Base-by-base conservation (phyloP, 2,329 filamentous ascomycete genomes). In the Knoxdaviesia proteae region DNA sequence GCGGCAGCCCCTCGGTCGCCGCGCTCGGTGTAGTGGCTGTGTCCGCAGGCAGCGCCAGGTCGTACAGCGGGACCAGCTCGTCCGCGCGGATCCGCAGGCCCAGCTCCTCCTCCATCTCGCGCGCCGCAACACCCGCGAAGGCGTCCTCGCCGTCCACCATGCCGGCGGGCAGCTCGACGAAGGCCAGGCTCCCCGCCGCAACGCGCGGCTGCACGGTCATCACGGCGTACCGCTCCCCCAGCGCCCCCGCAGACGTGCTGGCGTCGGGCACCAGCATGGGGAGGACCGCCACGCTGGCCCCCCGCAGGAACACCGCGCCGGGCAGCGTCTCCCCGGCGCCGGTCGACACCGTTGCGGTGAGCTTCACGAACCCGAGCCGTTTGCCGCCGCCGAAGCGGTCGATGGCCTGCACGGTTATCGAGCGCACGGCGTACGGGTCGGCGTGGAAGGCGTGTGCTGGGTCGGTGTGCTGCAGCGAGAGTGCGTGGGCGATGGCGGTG, bases 51-150 rank as follows among this genome's bases (percentile, higher is more conserved):
- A 52, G 51, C 1, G 65, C 68, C 41, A 75, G 49, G 10, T 74
- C 65, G 45, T 64, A 74, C 42, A 77, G 51, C 46, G 65, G 68
- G 2, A 53, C 58, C 37, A 77, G 52, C 46, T 69, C 58, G 5
- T 58, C 53, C 41, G 62, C 60, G 6, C 57, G 54, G 35, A 77
- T 72, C 40, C 59, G 60, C 7, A 77, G 51, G 9, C 68, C 71
- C 2, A 75, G 58, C 54, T 77, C 74, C 57, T 77, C 73, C 46
- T 68, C 47, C 7, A 78, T 72, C 58, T 78, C 74, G 49, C 61
- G 64, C 3, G 73, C 73, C 2, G 73, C 74, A 0, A 63, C 61
- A 30, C 74, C 73, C 8, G 62, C 61, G 50, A 77, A 77, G 32
- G 59, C 65, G 1, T 66, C 68, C 9, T 58, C 53, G 42, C 64